Evolutionary conservation across 257 asterid species (phyloP).

Genomic region (Rauvolfia tetraphylla): DNA sequence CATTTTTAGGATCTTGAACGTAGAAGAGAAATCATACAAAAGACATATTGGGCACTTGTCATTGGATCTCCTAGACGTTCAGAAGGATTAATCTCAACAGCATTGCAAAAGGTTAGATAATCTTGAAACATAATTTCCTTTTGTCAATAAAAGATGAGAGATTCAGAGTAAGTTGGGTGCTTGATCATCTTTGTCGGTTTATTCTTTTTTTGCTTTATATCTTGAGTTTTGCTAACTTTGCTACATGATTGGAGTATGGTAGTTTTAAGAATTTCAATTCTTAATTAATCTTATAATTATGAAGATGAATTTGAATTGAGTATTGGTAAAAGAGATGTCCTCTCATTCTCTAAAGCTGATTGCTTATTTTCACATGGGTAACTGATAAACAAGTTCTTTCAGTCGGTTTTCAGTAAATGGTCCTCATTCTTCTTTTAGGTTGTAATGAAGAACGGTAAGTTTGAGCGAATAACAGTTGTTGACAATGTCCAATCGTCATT

Average conservation of each 20-base stretch:
- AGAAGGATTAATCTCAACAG: conserved; percentile 62
- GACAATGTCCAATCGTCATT: conserved; percentile 40
- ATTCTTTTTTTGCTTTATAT: too few relatives aligned
- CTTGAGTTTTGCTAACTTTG: neutral
- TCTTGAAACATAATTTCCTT: neutral
- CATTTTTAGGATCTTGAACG: conserved; percentile 40
- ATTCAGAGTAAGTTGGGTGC: neutral
- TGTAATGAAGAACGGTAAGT: conserved; percentile 72
- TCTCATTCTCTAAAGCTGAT: neutral
- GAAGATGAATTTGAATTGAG: neutral
- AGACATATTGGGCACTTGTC: conserved; percentile 89
- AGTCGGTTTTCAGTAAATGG: neutral
- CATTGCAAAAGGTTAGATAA: conserved; percentile 66
- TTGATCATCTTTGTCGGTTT: neutral
- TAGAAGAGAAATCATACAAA: conserved; percentile 47
- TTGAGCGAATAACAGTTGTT: conserved; percentile 70
- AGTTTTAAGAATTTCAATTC: neutral
- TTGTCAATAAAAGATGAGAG: neutral
- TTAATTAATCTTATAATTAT: neutral
- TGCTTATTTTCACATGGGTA: neutral
- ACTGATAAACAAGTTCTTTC: neutral
- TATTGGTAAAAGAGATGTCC: neutral
- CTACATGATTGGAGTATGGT: neutral
- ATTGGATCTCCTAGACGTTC: conserved; percentile 83
- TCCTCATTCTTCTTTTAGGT: conserved; percentile 37